Evolutionary conservation across 495 filamentous ascomycete species (phyloP), one percentile per base, ranked within the genome.

Genomic region (Penicillium macrosclerotiorum): DNA sequence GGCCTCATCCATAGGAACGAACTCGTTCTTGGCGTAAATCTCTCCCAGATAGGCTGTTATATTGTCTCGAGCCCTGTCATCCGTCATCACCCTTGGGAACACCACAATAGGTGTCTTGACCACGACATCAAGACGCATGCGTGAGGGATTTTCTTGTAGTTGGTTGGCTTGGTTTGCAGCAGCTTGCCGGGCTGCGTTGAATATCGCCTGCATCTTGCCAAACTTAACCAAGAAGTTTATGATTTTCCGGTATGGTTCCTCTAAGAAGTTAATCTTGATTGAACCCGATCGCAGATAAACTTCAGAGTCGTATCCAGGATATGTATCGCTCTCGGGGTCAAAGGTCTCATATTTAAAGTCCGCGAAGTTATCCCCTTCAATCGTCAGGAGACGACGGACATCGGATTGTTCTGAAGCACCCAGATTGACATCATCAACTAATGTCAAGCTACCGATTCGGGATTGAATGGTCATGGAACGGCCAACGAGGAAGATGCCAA

Each of bases 161-260:
- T 96, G 89, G 37, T 79, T 94, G 5, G 93, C 93, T 63, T 95
- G 91, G 47, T 87, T 91, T 18, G 90, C 88, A n/a, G 93, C 93
- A 39, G 93, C 93, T 65, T 91, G 89, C 18, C 94, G 82, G 16
- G 93, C 93, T 14, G 93, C 92, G 63, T 98, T 97, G 76, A 95
- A 97, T 36, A 98, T 90, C 17, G 93, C 90, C 66, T 97, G 93
- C 93, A 98, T 98, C 68, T 95, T 95, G 45, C 93, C 93, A 58
- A 98, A 98, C 54, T 98, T 98, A 56, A 98, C 88, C 22, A 90
- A 74, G 67, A 97, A 98, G 58, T 95, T 88, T 67, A 97, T 88
- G 48, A 98, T 98, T 68, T 97, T 97, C 31, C 94, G 86, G 71
- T 96, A 97, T 4, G 93, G 93, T 61, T 97, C 93, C 52, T 95